Percentiles rank a stretch among this genome's conserved stretches.
These are phyloP conservation scores for Chaetomium tenue DNA, from an alignment of 495 filamentous ascomycete species.

Conservation along the genomic window DNA sequence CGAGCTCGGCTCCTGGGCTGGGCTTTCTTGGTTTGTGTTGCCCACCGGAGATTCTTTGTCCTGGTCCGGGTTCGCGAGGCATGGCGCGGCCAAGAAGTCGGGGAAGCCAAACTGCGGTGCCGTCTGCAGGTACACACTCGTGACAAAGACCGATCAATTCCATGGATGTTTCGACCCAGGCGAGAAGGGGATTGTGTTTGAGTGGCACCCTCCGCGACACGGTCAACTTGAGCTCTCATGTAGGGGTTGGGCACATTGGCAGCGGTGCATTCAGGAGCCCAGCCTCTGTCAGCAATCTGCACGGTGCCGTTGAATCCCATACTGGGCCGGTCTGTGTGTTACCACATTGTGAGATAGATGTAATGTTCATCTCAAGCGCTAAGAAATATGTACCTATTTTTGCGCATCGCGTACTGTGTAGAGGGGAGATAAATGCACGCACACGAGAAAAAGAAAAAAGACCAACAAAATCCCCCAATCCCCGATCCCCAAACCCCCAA, in stretches of 20 bases:
- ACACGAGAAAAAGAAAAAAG: too few species aligned
- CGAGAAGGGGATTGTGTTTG: background rate
- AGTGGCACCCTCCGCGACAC: background rate
- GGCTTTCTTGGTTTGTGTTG: too few species aligned
- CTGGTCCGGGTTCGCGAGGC: background rate
- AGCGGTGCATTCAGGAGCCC: background rate
- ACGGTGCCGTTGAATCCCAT: background rate
- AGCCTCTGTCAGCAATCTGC: background rate
- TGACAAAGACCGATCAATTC: too few species aligned
- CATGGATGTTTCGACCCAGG: background rate
- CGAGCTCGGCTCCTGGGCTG: too few species aligned
- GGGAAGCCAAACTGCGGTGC: background rate
- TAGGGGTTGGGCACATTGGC: too few species aligned
- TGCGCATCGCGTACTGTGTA: background rate
- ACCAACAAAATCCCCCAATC: background rate
- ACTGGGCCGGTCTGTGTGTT: background rate
- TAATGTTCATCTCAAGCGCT: background rate
- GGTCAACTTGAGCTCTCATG: too few species aligned
- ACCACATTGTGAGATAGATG: conserved; percentile 2
- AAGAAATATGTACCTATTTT: background rate
- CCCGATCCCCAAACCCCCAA: background rate
- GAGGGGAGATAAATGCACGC: too few species aligned
- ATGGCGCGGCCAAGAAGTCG: background rate
- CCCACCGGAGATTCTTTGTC: background rate
- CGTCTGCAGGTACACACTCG: background rate